Conservation (phyloP, 768 basidiomycete genomes). For the Amanita rubescens region DNA sequence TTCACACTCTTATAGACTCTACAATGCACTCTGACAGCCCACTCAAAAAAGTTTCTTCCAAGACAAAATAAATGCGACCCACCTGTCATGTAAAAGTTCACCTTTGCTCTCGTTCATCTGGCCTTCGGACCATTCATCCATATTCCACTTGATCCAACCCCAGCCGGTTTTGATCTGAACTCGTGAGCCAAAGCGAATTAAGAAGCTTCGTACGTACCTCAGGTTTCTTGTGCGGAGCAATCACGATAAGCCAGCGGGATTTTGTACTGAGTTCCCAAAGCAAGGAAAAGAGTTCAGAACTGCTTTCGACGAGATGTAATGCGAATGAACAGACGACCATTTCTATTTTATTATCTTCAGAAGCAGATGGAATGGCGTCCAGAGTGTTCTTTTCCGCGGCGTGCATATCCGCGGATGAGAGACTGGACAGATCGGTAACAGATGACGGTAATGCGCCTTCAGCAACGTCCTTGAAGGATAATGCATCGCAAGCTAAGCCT, state of each 20-base stretch:
- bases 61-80: slow-evolving; percentile 5
- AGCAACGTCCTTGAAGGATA: slow-evolving; percentile 59
- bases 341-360: slow-evolving; percentile 30
- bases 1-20: slow-evolving; percentile 44
- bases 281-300: slow-evolving; percentile 57
- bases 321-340: slow-evolving; percentile 72
- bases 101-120: slow-evolving; percentile 32
- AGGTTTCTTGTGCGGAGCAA: slow-evolving; percentile 73
- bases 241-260: slow-evolving; percentile 55
- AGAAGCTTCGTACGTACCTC: slow-evolving; percentile 36
- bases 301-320: slow-evolving; percentile 55
- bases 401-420: not conserved
- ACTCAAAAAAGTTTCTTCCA: not conserved
- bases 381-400: slow-evolving; percentile 1
- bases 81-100: slow-evolving; percentile 45
- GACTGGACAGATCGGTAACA: slow-evolving; percentile 12
- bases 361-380: not conserved
- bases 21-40: slow-evolving; percentile 37
- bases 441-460: slow-evolving; percentile 42
- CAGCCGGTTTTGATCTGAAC: slow-evolving; percentile 55
- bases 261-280: slow-evolving; percentile 59
- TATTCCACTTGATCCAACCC: slow-evolving; percentile 61
- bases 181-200: not conserved
- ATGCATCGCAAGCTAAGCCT: slow-evolving; percentile 41
- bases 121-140: slow-evolving; percentile 37